Base-by-base conservation (phyloP, 345 rosid species). In the Gossypium mustelinum region DNA sequence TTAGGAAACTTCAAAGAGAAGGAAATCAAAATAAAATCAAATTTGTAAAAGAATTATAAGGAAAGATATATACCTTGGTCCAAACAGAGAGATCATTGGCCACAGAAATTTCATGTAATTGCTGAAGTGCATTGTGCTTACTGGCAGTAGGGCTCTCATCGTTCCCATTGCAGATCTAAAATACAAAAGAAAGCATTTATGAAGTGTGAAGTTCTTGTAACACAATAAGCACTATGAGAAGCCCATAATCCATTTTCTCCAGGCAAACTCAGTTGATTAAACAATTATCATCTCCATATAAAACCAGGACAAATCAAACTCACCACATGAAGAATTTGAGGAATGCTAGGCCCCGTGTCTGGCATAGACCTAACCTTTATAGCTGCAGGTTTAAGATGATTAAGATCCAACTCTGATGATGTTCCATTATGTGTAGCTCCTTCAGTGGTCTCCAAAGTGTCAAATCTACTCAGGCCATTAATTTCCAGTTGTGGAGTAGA, bases 321-420 rank as follows among this genome's bases (percentile, higher is more conserved):
- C 70, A 95, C 99, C 94, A 87, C 82, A 82, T 95, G 94, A 83
- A 95, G 92, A 87, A 93, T 86, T 86, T 95, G 98, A 71, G 98
- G 97, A 81, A 95, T 90, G 88, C 99, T 93, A 80, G 98, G 94
- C 43, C 89, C 93, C 63, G 87, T 74, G 70, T 91, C 97, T 47
- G 82, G 73, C 68, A 77, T 76, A 43, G 89, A 75, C 82, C 78
- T 86, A 65, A 82, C 83, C 87, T 87, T 90, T 75, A 86, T 67
- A 68, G 86, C 79, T 25, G 91, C 65, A 70, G 84, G 82, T 68
- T 84, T 89, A 66, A 82, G 81, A 73, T 80, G 83, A 77, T 77
- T 77, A 78, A 85, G 82, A 77, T 85, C 87, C 78, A 87, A 72
- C 18, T 83, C 88, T 64, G 82, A 64, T 22, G 83, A 76, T 69